These are phyloP conservation scores for Alternaria burnsii DNA, from an alignment of 2,329 filamentous ascomycete species.

Conservation along the genomic window DNA sequence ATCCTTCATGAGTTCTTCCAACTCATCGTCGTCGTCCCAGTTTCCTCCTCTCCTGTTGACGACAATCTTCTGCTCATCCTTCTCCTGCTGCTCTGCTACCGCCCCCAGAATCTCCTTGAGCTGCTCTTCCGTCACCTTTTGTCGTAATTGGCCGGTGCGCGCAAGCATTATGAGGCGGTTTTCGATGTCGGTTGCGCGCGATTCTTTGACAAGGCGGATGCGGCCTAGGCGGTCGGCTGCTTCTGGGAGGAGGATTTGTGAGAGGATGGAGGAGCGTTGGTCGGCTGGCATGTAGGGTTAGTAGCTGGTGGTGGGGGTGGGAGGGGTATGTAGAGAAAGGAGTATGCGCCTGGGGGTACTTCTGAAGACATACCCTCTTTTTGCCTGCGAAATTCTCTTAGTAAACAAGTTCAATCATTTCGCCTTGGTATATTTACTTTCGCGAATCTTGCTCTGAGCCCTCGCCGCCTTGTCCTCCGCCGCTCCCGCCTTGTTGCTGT, in stretches of 20 bases:
- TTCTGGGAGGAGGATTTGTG: constrained; percentile 93
- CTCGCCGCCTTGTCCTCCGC: constrained; percentile 62
- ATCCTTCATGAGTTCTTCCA: constrained; percentile 61
- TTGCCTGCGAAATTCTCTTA: constrained; percentile 21
- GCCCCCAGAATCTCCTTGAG: constrained; percentile 90
- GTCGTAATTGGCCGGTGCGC: constrained; percentile 81
- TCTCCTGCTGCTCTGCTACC: constrained; percentile 76
- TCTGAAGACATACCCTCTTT: constrained; percentile 37
- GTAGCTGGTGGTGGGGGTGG: constrained; percentile 37
- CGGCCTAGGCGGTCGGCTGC: constrained; percentile 92
- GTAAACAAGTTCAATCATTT: neutral
- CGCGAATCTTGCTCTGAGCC: constrained; percentile 68
- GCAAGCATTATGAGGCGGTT: constrained; percentile 93
- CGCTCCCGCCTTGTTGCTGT: constrained; percentile 71
- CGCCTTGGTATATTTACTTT: constrained; percentile 38
- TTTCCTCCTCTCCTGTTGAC: constrained; percentile 83
- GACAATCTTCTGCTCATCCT: constrained; percentile 76
- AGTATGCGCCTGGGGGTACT: constrained; percentile 40
- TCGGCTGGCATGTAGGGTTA: constrained; percentile 63
- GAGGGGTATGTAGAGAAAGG: neutral
- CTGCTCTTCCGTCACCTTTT: constrained; percentile 90
- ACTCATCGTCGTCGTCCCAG: constrained; percentile 79
- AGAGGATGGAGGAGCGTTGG: constrained; percentile 78
- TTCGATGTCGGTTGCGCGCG: constrained; percentile 88
- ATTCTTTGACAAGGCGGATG: constrained; percentile 94